phyloP scores from a whole-genome alignment of 2,329 filamentous ascomycete genomes.

The Karstenula rhodostoma region DNA sequence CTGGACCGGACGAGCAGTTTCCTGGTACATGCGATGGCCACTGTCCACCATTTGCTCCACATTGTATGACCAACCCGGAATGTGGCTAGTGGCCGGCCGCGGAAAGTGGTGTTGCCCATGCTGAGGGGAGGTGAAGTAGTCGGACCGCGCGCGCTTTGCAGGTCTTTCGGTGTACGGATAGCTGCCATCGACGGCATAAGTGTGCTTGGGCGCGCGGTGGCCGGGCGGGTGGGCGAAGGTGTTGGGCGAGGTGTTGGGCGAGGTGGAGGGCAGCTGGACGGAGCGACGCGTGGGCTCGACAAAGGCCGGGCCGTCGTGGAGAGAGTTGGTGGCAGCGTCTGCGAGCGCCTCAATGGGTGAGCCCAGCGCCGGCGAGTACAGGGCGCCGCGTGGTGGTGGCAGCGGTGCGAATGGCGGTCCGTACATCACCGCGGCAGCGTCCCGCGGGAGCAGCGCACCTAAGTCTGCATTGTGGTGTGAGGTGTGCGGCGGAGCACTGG shows the following conservation, averaged over 20 bases:
- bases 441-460: conserved; percentile 23
- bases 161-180: conserved; percentile 56
- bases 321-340: conserved; percentile 48
- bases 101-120: conserved; percentile 47
- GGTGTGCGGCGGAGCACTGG: conserved; percentile 8
- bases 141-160: conserved; percentile 68
- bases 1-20: conserved; percentile 18
- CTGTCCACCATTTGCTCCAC: conserved; percentile 49
- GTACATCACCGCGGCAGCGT: conserved; percentile 23
- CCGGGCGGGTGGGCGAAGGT: conserved; percentile 27
- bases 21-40: conserved; percentile 43
- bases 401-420: conserved; percentile 33
- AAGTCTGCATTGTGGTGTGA: conserved; percentile 11
- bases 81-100: conserved; percentile 58
- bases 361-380: conserved; percentile 34
- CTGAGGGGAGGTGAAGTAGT: conserved; percentile 58
- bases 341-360: conserved; percentile 56
- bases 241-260: conserved; percentile 32
- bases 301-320: conserved; percentile 48
- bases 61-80: conserved; percentile 49
- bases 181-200: conserved; percentile 18
- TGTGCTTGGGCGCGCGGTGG: conserved; percentile 36
- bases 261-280: conserved; percentile 27
- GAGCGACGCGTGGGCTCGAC: conserved; percentile 32
- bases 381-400: conserved; percentile 29